Percentiles rank a stretch among this genome's conserved stretches.
Evolutionary conservation across 2,329 filamentous ascomycete genomes (phyloP).

Genomic region (Pleomassaria siparia): DNA sequence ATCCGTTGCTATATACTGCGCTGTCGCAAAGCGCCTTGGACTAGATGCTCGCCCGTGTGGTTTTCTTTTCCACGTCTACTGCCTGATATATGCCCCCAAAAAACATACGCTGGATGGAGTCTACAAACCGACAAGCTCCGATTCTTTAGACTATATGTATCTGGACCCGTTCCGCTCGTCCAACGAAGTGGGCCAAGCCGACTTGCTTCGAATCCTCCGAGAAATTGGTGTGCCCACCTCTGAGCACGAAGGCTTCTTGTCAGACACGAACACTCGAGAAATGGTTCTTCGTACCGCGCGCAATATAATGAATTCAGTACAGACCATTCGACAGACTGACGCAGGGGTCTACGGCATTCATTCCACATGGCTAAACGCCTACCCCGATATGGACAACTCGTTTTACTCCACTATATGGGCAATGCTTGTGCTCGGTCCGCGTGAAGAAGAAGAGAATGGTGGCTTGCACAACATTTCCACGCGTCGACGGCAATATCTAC

Average conservation of each 20-base stretch:
- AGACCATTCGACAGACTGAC: conserved; percentile 47
- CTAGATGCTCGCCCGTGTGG: conserved; percentile 77
- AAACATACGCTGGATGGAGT: conserved; percentile 56
- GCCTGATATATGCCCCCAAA: conserved; percentile 66
- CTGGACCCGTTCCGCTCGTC: conserved; percentile 77
- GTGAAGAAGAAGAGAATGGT: conserved; percentile 30
- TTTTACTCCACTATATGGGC: conserved; percentile 77
- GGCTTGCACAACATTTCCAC: conserved; percentile 24
- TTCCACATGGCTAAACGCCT: conserved; percentile 26
- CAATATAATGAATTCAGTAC: conserved; percentile 77
- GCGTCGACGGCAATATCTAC: conserved; percentile 59
- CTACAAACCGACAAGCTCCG: conserved; percentile 31
- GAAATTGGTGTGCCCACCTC: conserved; percentile 49
- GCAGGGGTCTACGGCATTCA: conserved; percentile 21
- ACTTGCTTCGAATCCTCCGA: conserved; percentile 63
- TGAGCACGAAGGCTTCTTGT: conserved; percentile 58
- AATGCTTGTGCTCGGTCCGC: conserved; percentile 45
- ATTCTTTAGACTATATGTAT: conserved; percentile 63
- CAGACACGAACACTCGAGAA: conserved; percentile 63
- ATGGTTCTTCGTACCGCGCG: conserved; percentile 75
- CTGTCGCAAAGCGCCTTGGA: conserved; percentile 71
- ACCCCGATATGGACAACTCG: conserved; percentile 58
- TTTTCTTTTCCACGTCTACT: conserved; percentile 84
- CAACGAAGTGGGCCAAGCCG: conserved; percentile 63
- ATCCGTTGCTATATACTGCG: conserved; percentile 83